Base-by-base conservation (phyloP, 768 basidiomycete species). In the Naganishia vaughanmartiniae region DNA sequence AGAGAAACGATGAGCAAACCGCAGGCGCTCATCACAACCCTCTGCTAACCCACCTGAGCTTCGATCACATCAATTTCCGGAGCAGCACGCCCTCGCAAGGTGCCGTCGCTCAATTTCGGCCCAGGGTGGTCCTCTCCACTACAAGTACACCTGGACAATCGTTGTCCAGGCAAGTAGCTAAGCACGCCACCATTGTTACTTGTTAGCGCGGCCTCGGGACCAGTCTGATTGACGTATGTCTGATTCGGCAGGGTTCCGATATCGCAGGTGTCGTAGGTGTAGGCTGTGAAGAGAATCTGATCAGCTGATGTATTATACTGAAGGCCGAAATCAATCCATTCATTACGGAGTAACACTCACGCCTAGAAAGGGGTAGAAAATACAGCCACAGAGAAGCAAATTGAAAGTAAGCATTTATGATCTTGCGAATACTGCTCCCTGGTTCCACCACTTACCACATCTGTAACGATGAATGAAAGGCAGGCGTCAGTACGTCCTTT, bases 51-150 rank as follows among this genome's bases (percentile, higher is more conserved):
- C 30, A 80, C 89, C 79, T 93, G 89, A 0, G 92, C 88, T 83
- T 98, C 94, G 70, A 95, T 78, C 72, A 98, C 85, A 81, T 97
- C 94, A 74, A 97, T 92, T 83, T 98, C 95, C 0, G 95, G 94
- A 1, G 89, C 91, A 39, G 87, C 87, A 66, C 94, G 87, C n/a
- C 88, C 90, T 19, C 34, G 81, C 84, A 67, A 85, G 84, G 54
- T 76, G 31, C 92, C 92, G 74, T 95, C 90, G 0, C 82, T 71
- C 71, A 89, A 87, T 57, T 87, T 84, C 4, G 94, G 94, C 10
- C 94, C 94, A 2, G 94, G 94, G 78, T 98, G 94, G 74, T 92
- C 91, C 33, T 87, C 87, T 12, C 87, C 87, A 0, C 89, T 82
- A 78, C 94, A 98, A 2, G 93, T 94, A 81, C 94, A 98, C 0